Percentiles rank a stretch among this genome's conserved stretches.
Conservation (phyloP, 169 alveolate species). For the Fabrea salina region DNA sequence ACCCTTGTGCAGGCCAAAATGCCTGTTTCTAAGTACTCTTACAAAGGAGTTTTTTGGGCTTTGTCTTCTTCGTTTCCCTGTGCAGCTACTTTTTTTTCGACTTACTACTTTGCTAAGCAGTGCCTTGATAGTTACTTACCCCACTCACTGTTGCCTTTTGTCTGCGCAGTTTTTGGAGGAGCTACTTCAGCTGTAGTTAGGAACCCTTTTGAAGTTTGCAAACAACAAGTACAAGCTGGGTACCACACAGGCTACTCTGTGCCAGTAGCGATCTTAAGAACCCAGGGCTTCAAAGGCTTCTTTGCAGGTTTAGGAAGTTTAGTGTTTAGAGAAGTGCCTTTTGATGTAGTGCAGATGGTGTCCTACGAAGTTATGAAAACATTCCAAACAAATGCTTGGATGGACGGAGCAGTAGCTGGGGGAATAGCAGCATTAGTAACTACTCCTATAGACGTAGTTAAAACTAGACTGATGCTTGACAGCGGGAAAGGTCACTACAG, state of each 20-base stretch:
- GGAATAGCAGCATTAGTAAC: slow-evolving; percentile 46
- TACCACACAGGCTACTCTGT: slow-evolving; percentile 24
- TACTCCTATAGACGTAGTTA: slow-evolving; percentile 60
- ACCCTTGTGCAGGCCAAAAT: slow-evolving; percentile 49
- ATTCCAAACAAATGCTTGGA: no score
- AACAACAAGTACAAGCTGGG: slow-evolving; percentile 53
- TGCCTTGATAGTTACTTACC: not conserved
- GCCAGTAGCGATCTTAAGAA: not conserved
- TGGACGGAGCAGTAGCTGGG: slow-evolving; percentile 58
- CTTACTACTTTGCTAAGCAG: slow-evolving; percentile 45
- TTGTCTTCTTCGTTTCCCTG: slow-evolving; percentile 62
- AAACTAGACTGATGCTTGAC: slow-evolving; percentile 46
- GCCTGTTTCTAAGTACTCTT: slow-evolving; percentile 20
- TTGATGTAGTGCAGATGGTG: slow-evolving; percentile 45
- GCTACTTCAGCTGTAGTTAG: slow-evolving; percentile 45
- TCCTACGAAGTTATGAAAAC: no score
- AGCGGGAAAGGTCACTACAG: slow-evolving; percentile 35
- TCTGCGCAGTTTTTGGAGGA: slow-evolving; percentile 49
- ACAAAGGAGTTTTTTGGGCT: slow-evolving; percentile 43
- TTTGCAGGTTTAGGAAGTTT: slow-evolving; percentile 41
- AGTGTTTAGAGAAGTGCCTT: slow-evolving; percentile 49
- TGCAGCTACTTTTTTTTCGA: slow-evolving; percentile 53
- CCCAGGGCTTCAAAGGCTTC: slow-evolving; percentile 43
- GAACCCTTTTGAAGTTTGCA: slow-evolving; percentile 60
- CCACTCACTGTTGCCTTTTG: slow-evolving; percentile 32